Base-by-base conservation (phyloP, 2,329 filamentous ascomycete species). In the Myriosclerotinia duriaeana region DNA sequence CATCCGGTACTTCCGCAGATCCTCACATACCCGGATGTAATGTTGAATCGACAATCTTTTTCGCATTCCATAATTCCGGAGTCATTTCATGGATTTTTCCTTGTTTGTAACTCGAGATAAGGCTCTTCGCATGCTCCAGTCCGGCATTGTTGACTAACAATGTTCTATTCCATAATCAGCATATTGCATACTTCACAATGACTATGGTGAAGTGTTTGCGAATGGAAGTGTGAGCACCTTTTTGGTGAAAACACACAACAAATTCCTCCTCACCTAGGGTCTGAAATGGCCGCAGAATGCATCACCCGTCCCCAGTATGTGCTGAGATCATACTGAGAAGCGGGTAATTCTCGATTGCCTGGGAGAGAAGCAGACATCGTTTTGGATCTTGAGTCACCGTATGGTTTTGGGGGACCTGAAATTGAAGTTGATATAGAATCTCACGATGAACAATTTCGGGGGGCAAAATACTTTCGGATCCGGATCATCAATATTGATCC, bases 1-100 rank as follows among this genome's bases (percentile, higher is more conserved):
- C 30, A 17, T 54, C 36, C 55, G 48, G 54, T 58, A 48, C 26
- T 44, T 40, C 44, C 48, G 26, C 48, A 20, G 42, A 38, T 53
- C 53, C 20, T 36, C 65, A 69, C 83, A 72, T 87, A 96, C 93
- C 93, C 71, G 95, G 95, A 78, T 99, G 95, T 71, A 99, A 80
- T 17, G 95, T 99, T 69, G 95, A 94, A 79, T 99, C 95, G 66
- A 98, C 91, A 71, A 97, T 88, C 84, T 97, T 97, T 85, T 99
- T 99, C 54, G 95, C 95, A 70, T 86, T 83, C 95, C 95, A 99
- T 73, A 99, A 81, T 74, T 97, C 91, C 1, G 92, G 89, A 22
- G 89, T 96, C 92, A 98, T 97, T 64, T 86, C 80, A 72, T 84
- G 80, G 68, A 91, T 82, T 78, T 91, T 87, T 72, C 93, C 93